Base-by-base conservation (phyloP, 2,329 filamentous ascomycete genomes). In the Apiospora koreana region DNA sequence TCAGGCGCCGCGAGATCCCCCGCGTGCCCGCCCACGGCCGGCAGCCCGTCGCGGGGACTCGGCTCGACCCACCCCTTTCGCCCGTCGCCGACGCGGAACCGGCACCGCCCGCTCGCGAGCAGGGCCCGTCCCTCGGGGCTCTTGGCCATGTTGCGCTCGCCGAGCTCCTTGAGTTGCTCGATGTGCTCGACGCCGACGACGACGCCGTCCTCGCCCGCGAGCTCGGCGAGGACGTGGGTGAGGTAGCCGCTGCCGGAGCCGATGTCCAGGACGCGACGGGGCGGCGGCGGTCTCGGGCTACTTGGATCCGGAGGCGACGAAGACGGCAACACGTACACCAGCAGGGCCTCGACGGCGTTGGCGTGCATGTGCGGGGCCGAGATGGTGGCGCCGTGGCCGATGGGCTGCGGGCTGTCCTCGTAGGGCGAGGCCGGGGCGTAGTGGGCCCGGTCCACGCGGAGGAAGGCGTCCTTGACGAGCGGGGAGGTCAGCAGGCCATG, bases 161-260 rank as follows among this genome's bases (percentile, higher is more conserved):
- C 89, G 35, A 94, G 77, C 28, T 91, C 88, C 54, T 87, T 84
- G 68, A 95, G 83, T 71, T 86, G 86, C 14, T 80, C 77, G 70
- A 95, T 93, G 79, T 95, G 93, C 77, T 95, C 93, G 25, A 95
- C 81, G 0, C 93, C 93, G 16, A 95, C 86, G 0, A 95, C 90
- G 0, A 84, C 79, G 4, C 77, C 85, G 3, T 74, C 73, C 5
- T 77, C 79, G 2, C 87, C 89, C 1, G 92, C 91, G 0, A 97
- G 85, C 78, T 95, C 93, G 0, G 94, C 95, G 9, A 98, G 82
- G 0, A 98, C 90, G 76, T 97, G 94, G 6, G 94, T 97, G 16
- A 99, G 84, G 78, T 98, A 98, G 0, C 93, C 93, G 2, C 89
- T 92, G 0, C 93, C 93, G 65, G 89, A 92, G 2, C 93, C 93